phyloP scores from a whole-genome alignment of 805 yeast genomes.

The Clavispora vitiphila region DNA sequence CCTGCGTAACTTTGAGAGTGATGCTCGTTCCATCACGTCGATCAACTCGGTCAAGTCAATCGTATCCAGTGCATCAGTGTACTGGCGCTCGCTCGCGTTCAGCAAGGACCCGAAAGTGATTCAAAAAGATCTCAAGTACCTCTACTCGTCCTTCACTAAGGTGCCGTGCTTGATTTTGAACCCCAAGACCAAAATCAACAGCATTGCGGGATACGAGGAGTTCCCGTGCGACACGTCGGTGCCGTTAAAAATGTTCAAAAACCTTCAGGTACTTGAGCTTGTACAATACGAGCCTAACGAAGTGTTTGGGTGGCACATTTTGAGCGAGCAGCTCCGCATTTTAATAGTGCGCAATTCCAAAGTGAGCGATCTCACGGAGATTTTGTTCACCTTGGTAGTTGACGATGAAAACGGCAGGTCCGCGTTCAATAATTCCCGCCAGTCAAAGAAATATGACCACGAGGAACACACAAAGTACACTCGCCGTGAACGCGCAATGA shows the following conservation, averaged over 20 bases:
- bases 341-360: slow-evolving; percentile 50
- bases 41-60: slow-evolving; percentile 54
- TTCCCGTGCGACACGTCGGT: slow-evolving; percentile 69
- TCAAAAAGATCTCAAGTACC: slow-evolving; percentile 49
- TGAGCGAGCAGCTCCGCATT: slow-evolving; percentile 51
- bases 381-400: slow-evolving; percentile 46
- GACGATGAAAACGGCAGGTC: slow-evolving; percentile 46
- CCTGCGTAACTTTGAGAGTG: slow-evolving; percentile 37
- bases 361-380: slow-evolving; percentile 47
- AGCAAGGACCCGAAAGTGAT: slow-evolving; percentile 40
- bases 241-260: slow-evolving; percentile 58
- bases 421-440: slow-evolving; percentile 24
- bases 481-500: slow-evolving; percentile 12
- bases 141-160: slow-evolving; percentile 60
- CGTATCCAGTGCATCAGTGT: slow-evolving; percentile 37
- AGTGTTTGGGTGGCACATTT: slow-evolving; percentile 58
- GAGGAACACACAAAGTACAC: neutral
- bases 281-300: slow-evolving; percentile 60
- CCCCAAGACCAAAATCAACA: slow-evolving; percentile 53
- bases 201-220: slow-evolving; percentile 60
- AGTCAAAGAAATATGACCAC: slow-evolving; percentile 12
- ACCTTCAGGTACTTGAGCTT: slow-evolving; percentile 56
- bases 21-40: slow-evolving; percentile 49
- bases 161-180: slow-evolving; percentile 59
- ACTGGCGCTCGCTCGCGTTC: slow-evolving; percentile 34